phyloP scores from a whole-genome alignment of 345 rosid species.

The Iberis pinnata region DNA sequence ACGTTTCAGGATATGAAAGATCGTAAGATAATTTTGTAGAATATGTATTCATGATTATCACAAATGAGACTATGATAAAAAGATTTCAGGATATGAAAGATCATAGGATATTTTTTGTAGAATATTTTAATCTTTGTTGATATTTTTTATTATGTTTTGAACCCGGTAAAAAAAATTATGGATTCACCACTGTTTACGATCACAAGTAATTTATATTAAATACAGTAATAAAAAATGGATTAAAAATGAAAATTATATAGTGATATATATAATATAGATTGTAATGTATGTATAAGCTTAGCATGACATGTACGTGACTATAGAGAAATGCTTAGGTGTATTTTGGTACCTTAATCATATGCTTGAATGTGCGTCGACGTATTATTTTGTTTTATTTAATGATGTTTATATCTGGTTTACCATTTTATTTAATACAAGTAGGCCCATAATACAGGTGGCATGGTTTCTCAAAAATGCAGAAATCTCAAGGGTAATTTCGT shows the following conservation, averaged over 20 bases:
- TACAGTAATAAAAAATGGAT: too few relatives aligned
- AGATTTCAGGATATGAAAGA: too few relatives aligned
- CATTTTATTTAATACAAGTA: slow-evolving; percentile 20
- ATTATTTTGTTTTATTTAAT: slow-evolving; percentile 32
- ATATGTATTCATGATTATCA: too few relatives aligned
- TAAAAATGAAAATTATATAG: not conserved
- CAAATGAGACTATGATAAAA: too few relatives aligned
- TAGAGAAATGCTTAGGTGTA: slow-evolving; percentile 32
- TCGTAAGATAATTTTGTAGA: too few relatives aligned
- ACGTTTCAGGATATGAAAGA: too few relatives aligned
- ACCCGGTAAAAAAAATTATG: too few relatives aligned
- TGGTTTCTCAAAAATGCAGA: not conserved
- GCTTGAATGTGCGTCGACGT: slow-evolving; percentile 31
- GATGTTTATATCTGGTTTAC: slow-evolving; percentile 3
- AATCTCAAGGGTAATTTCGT: too few relatives aligned
- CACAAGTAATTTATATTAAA: not conserved
- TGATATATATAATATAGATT: not conserved
- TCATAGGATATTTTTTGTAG: too few relatives aligned
- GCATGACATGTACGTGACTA: slow-evolving; percentile 18
- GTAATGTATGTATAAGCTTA: not conserved
- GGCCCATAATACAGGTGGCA: slow-evolving; percentile 21
- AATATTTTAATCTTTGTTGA: too few relatives aligned
- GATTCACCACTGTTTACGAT: too few relatives aligned
- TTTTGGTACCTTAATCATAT: slow-evolving; percentile 32
- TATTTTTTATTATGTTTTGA: too few relatives aligned